phyloP scores from a whole-genome alignment of 2,329 filamentous ascomycete species.

The Fusarium redolens region DNA sequence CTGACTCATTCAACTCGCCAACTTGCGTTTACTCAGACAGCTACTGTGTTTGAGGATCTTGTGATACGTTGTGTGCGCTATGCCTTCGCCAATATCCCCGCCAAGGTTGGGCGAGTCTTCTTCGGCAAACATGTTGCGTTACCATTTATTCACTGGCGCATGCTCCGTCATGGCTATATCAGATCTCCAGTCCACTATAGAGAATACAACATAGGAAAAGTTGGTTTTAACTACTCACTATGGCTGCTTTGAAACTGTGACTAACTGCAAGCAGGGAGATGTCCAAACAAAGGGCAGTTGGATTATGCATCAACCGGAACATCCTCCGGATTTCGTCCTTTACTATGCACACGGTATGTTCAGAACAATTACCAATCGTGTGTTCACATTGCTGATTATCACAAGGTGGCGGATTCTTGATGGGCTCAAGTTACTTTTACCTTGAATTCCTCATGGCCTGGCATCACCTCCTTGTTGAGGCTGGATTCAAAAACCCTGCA shows the following conservation, averaged over 20 bases:
- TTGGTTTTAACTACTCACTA: conserved; percentile 26
- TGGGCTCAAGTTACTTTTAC: conserved; percentile 87
- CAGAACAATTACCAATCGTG: background rate
- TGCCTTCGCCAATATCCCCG: conserved; percentile 78
- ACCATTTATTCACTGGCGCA: conserved; percentile 80
- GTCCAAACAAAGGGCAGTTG: conserved; percentile 72
- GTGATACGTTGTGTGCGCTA: conserved; percentile 82
- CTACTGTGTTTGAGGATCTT: conserved; percentile 80
- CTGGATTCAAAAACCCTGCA: conserved; percentile 79
- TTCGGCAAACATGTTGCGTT: conserved; percentile 79
- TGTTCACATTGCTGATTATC: conserved; percentile 9
- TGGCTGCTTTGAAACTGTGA: background rate
- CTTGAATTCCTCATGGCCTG: conserved; percentile 83
- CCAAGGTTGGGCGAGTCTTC: conserved; percentile 78
- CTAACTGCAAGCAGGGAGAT: conserved; percentile 46
- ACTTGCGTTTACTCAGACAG: conserved; percentile 73
- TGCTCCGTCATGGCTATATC: conserved; percentile 77
- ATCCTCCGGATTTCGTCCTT: conserved; percentile 78
- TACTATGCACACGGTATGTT: conserved; percentile 81
- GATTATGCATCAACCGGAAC: conserved; percentile 70
- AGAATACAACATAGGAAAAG: conserved; percentile 55
- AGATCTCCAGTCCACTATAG: conserved; percentile 72
- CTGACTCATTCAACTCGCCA: conserved; percentile 45
- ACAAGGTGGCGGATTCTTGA: conserved; percentile 80
- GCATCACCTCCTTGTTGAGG: conserved; percentile 71